Conservation (phyloP, 768 basidiomycete species). For the Phanerochaete carnosa region DNA sequence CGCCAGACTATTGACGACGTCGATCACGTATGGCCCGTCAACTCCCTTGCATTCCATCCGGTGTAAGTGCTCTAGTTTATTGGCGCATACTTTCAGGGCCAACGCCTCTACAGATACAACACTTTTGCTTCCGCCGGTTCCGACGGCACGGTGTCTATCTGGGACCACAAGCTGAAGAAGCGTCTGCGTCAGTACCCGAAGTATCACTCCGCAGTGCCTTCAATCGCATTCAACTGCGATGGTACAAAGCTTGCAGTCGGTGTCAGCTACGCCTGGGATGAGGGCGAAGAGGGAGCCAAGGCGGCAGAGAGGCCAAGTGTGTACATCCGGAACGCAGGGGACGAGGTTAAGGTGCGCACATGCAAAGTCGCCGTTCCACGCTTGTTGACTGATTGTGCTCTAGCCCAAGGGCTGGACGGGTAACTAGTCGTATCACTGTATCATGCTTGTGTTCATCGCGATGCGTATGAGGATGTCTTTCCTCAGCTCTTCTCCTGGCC, state of each 20-base stretch:
- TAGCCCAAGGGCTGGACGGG: conserved; percentile 29
- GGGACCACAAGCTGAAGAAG: conserved; percentile 98
- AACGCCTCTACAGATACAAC: conserved; percentile 56
- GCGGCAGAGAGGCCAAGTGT: conserved; percentile 60
- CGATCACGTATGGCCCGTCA: conserved; percentile 97
- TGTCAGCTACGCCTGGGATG: conserved; percentile 88
- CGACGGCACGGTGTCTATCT: conserved; percentile 90
- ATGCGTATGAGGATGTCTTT: not conserved
- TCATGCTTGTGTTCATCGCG: not conserved
- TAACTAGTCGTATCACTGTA: conserved; percentile 9
- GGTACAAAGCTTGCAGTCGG: conserved; percentile 83
- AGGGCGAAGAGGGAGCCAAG: conserved; percentile 71
- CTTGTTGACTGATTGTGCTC: not conserved
- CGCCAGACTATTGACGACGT: conserved; percentile 85
- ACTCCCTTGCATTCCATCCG: conserved; percentile 92
- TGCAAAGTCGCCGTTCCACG: not conserved
- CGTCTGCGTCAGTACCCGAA: conserved; percentile 88
- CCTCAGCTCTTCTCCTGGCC: not conserved
- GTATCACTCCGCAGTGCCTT: conserved; percentile 70
- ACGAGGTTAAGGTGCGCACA: conserved; percentile 68
- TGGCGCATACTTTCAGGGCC: conserved; percentile 20
- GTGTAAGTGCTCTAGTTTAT: conserved; percentile 34
- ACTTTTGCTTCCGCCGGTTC: conserved; percentile 96
- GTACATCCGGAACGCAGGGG: conserved; percentile 61
- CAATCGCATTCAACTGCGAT: conserved; percentile 79